phyloP scores from a whole-genome alignment of 1,284 basidiomycete genomes.

The Cryptococcus floricola region DNA sequence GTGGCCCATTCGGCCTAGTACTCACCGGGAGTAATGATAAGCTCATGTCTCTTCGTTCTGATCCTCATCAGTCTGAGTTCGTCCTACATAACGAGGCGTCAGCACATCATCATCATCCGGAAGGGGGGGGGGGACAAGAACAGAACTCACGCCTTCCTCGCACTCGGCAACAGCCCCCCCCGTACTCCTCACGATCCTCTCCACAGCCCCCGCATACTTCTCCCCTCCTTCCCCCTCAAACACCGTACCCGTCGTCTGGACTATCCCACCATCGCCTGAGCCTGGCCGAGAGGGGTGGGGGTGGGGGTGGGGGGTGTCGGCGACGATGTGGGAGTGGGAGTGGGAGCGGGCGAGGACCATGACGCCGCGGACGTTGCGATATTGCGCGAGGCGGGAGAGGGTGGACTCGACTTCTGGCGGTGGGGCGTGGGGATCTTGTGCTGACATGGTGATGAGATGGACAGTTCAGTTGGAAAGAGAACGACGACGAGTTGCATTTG shows the following conservation, averaged over 20 bases:
- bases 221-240: constrained; percentile 82
- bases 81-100: constrained; percentile 57
- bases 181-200: constrained; percentile 71
- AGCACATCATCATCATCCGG: not conserved
- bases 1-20: constrained; percentile 8
- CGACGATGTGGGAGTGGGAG: constrained; percentile 34
- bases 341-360: constrained; percentile 62
- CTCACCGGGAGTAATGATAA: constrained; percentile 89
- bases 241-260: constrained; percentile 74
- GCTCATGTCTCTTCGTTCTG: constrained; percentile 81
- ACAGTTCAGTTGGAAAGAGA: no score
- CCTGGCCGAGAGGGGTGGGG: not conserved
- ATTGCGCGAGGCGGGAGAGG: constrained; percentile 67
- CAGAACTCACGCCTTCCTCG: constrained; percentile 14
- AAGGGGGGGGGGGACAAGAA: not conserved
- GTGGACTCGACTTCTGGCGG: constrained; percentile 70
- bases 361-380: constrained; percentile 82
- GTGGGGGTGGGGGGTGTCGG: not conserved
- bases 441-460: no score
- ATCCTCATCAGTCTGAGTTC: constrained; percentile 84
- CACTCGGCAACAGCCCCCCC: constrained; percentile 62
- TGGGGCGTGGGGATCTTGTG: no score
- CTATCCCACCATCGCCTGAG: constrained; percentile 55
- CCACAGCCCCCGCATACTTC: constrained; percentile 73
- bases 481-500: no score